Conservation (phyloP, 2,329 filamentous ascomycete species). For the Meredithiella fracta region DNA sequence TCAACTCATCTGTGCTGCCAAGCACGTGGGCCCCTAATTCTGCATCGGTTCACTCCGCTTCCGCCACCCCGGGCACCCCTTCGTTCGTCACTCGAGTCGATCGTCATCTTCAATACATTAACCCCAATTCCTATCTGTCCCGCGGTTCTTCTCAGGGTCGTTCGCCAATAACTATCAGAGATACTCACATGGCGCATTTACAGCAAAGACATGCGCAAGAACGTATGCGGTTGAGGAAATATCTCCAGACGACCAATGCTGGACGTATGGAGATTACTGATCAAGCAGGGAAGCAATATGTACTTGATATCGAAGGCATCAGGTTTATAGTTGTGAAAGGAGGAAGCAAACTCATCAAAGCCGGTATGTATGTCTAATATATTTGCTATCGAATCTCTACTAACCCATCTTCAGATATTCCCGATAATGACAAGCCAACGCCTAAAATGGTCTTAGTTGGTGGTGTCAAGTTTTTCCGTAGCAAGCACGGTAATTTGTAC, state of each 20-base stretch:
- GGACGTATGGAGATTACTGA: constrained; percentile 1
- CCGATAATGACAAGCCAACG: constrained; percentile 35
- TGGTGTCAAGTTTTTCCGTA: constrained; percentile 68
- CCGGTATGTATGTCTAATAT: constrained; percentile 39
- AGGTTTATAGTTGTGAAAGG: constrained; percentile 57
- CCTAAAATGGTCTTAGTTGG: constrained; percentile 59
- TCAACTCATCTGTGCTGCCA: constrained; percentile 20
- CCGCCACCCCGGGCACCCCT: constrained; percentile 17
- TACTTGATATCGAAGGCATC: constrained; percentile 43
- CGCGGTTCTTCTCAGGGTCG: constrained; percentile 20
- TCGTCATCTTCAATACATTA: constrained; percentile 70
- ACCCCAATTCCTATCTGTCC: constrained; percentile 40
- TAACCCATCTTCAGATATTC: constrained; percentile 29
- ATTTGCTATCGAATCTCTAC: constrained; percentile 26
- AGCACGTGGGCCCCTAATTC: constrained; percentile 9
- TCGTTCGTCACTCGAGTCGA: constrained; percentile 56
- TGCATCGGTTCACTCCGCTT: constrained; percentile 19
- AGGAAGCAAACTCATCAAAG: constrained; percentile 66
- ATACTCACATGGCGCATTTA: not conserved
- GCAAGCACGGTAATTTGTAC: constrained; percentile 75
- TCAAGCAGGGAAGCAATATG: constrained; percentile 11
- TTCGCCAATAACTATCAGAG: not conserved
- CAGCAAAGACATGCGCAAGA: constrained; percentile 7
- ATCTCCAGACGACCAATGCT: constrained; percentile 1
- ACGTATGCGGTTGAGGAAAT: constrained; percentile 6